phyloP scores from a whole-genome alignment of 202 grass and related monocot genomes.

The Carex arenaria region DNA sequence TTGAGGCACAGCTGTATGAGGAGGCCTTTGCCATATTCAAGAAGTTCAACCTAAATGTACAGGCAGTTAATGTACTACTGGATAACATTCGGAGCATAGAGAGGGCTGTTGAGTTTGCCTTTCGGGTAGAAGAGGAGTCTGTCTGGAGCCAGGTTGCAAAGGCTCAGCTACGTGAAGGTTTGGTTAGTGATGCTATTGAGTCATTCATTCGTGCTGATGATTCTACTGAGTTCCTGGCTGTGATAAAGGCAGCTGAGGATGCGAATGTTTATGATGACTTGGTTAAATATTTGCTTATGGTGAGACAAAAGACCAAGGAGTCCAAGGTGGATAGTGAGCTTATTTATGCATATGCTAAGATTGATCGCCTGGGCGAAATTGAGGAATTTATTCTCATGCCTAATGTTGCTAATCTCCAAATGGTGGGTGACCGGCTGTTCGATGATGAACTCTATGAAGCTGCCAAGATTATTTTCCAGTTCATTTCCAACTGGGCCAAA shows the following conservation, averaged over 20 bases:
- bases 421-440: constrained; percentile 83
- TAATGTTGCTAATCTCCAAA: constrained; percentile 72
- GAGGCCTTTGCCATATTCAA: constrained; percentile 84
- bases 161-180: constrained; percentile 32
- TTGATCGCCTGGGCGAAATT: constrained; percentile 31
- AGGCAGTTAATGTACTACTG: constrained; percentile 36
- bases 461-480: constrained; percentile 96
- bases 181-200: constrained; percentile 76
- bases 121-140: constrained; percentile 92
- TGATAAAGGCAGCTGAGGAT: constrained; percentile 33
- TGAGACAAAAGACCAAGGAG: constrained; percentile 33
- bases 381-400: constrained; percentile 41
- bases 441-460: constrained; percentile 96
- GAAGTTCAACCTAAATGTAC: constrained; percentile 48
- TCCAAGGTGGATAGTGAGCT: constrained; percentile 32
- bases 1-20: constrained; percentile 90
- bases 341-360: constrained; percentile 39
- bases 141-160: constrained; percentile 41
- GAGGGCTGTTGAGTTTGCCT: constrained; percentile 94
- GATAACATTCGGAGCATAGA: constrained; percentile 97
- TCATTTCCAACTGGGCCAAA: constrained; percentile 99
- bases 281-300: constrained; percentile 36
- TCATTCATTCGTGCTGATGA: constrained; percentile 99
- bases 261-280: constrained; percentile 34
- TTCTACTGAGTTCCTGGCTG: constrained; percentile 29